Conservation (phyloP, 2,329 filamentous ascomycete genomes). For the Alternaria tenuissima region DNA sequence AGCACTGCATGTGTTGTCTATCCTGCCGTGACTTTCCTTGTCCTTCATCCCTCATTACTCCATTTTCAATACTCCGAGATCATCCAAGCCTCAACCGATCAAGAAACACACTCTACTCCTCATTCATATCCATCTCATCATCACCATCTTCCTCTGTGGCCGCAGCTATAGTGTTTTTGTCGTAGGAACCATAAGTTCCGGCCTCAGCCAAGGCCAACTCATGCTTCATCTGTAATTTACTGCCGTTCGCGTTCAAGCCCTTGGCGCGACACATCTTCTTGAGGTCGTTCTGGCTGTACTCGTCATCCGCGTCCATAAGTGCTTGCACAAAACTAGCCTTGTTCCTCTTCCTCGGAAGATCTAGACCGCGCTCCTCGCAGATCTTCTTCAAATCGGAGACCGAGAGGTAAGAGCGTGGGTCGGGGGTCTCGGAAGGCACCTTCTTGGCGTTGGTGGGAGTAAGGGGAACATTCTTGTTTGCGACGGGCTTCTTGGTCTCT, state of each 20-base stretch:
- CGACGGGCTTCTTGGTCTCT: conserved; percentile 7
- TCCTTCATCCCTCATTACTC: not conserved
- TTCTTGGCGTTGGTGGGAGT: conserved; percentile 11
- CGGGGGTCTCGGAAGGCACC: conserved; percentile 22
- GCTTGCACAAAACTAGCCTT: conserved; percentile 32
- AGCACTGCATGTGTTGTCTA: not conserved
- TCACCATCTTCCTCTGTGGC: conserved; percentile 6
- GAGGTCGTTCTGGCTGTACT: conserved; percentile 28
- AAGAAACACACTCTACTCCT: not conserved
- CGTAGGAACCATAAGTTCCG: conserved; percentile 26
- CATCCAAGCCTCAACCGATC: not conserved
- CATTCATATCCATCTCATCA: conserved; percentile 4
- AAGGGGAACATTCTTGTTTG: not conserved
- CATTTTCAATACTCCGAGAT: not conserved
- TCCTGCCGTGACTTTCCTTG: not conserved
- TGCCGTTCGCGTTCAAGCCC: conserved; percentile 31
- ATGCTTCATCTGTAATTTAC: conserved; percentile 35
- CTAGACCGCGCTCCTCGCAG: conserved; percentile 31
- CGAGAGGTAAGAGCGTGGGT: conserved; percentile 37
- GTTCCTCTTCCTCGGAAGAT: conserved; percentile 10
- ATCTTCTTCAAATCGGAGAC: conserved; percentile 32
- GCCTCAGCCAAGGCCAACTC: conserved; percentile 38
- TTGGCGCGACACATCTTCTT: conserved; percentile 33
- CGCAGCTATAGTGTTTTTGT: conserved; percentile 14
- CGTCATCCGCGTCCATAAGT: conserved; percentile 34